These are phyloP conservation scores for Coleophoma crateriformis DNA, from an alignment of 2,329 filamentous ascomycete species.

Conservation along the genomic window DNA sequence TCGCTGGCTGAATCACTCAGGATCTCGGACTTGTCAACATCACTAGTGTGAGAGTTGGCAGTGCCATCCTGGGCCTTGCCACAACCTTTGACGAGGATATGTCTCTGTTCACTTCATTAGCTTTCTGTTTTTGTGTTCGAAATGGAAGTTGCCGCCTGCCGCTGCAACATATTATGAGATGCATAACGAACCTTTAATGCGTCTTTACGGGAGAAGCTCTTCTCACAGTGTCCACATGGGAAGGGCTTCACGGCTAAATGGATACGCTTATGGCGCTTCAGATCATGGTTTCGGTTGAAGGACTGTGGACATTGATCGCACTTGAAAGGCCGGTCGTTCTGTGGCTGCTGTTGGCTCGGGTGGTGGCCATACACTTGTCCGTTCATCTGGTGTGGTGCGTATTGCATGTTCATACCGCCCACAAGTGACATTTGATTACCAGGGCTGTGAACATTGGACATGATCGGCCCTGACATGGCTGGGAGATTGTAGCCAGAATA, in stretches of 20 bases:
- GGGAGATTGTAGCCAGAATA: slow-evolving; percentile 52
- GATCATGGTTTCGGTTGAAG: slow-evolving; percentile 93
- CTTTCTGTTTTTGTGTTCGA: slow-evolving; percentile 4
- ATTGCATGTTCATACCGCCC: slow-evolving; percentile 39
- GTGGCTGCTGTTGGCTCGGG: slow-evolving; percentile 42
- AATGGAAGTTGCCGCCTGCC: slow-evolving; percentile 7
- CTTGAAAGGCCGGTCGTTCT: slow-evolving; percentile 84
- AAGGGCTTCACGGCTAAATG: slow-evolving; percentile 95
- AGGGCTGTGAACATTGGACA: slow-evolving; percentile 75
- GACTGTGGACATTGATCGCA: slow-evolving; percentile 89
- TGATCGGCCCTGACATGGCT: slow-evolving; percentile 60
- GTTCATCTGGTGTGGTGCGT: slow-evolving; percentile 43
- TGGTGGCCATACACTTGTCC: slow-evolving; percentile 53
- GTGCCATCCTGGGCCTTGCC: slow-evolving; percentile 36
- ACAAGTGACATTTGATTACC: slow-evolving; percentile 68
- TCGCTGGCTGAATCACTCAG: slow-evolving; percentile 22
- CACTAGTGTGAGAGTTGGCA: slow-evolving; percentile 13
- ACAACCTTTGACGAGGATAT: slow-evolving; percentile 64
- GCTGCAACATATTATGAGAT: slow-evolving; percentile 11
- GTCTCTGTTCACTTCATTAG: slow-evolving; percentile 42
- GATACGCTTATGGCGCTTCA: slow-evolving; percentile 94
- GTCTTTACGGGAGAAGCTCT: slow-evolving; percentile 95
- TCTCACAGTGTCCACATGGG: slow-evolving; percentile 85
- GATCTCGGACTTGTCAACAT: slow-evolving; percentile 22
- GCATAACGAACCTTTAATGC: slow-evolving; percentile 76